Evolutionary conservation across 2,329 filamentous ascomycete species (phyloP), one percentile per base, ranked within the genome.

Genomic region (Aspergillus phoenicis): DNA sequence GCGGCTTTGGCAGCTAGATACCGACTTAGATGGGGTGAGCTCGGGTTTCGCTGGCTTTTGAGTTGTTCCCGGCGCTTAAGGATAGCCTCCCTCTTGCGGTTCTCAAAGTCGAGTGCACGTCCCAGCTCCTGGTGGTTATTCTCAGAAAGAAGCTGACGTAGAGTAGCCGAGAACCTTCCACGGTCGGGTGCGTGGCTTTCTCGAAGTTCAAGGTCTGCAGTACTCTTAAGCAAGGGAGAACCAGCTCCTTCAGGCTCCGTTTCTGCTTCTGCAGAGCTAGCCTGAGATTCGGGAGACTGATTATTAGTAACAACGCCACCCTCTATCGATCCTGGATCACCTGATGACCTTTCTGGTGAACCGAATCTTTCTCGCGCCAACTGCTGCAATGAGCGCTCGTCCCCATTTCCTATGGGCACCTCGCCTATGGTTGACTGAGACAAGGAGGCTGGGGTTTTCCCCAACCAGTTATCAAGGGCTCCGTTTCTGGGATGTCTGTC

Each of bases 51-150:
- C 8, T 43, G 47, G 17, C 57, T 58, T 20, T 62, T 64, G 7
- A 68, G 54, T 41, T 66, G 62, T 57, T 70, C 54, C 24, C 70
- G 69, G 20, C 69, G 67, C 41, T 64, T 58, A n/a, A 68, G 64
- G 17, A 73, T 73, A 13, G 70, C 73, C 3, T 71, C 72, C 61
- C 70, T 74, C 64, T 79, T 78, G 43, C 75, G 70, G 15, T 67
- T 66, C 52, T 79, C 77, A 60, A 78, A 78, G 36, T 78, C 75
- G 51, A 79, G 68, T 22, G 76, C 74, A 11, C 70, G 66, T 43
- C 70, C 66, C 4, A 76, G 48, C 33, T 70, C 69, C 7, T 64
- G 59, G 0, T 64, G 57, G 13, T 43, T 53, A 6, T 60, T 11
- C n/a, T 49, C 61, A 3, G 61, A 52, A 11, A 63, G 61, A 11